These are phyloP conservation scores for Solanum pennellii DNA, from an alignment of 257 asterid genomes.

Conservation along the genomic window DNA sequence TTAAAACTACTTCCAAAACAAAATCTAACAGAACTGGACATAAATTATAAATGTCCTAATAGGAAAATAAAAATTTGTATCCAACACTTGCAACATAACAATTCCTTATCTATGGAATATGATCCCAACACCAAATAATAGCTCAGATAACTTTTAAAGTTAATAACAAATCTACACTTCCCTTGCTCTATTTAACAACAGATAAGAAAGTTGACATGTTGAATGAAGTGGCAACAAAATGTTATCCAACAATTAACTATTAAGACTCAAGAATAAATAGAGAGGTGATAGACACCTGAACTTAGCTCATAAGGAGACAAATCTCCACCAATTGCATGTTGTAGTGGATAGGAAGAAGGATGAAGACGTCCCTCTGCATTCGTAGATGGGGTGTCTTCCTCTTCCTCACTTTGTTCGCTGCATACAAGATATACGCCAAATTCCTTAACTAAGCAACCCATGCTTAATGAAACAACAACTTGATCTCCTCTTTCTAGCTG, in stretches of 20 bases:
- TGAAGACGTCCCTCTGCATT: background rate
- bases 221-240: background rate
- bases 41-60: no score
- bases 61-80: background rate
- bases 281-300: slow-evolving; percentile 1
- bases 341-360: background rate
- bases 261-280: background rate
- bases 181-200: background rate
- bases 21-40: no score
- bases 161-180: background rate
- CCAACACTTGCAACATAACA: background rate
- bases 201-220: background rate
- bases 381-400: background rate
- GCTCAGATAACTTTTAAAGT: background rate
- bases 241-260: background rate
- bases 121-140: background rate
- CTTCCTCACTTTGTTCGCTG: background rate
- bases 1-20: background rate
- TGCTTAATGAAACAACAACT: background rate
- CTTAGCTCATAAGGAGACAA: background rate
- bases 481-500: background rate
- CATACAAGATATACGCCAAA: background rate
- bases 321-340: background rate
- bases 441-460: background rate
- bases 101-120: no score